Conservation (phyloP, 306 rosid species). For the Castanea sativa region DNA sequence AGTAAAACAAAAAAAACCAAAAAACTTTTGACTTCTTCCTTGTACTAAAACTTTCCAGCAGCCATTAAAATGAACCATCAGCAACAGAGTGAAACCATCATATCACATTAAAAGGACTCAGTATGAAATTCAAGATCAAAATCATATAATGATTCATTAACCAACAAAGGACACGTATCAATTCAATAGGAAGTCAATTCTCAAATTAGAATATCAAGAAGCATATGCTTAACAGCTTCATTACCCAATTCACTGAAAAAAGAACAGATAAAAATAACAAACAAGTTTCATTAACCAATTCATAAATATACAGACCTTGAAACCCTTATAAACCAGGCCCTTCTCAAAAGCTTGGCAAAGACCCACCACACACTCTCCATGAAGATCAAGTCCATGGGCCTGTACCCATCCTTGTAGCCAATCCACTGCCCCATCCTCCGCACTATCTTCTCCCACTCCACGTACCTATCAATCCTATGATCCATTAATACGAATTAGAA, state of each 20-base stretch:
- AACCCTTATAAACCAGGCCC: conserved; percentile 84
- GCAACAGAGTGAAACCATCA: not conserved
- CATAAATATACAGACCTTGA: conserved; percentile 48
- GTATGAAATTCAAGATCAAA: not conserved
- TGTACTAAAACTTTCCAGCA: not conserved
- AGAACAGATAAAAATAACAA: too few species aligned
- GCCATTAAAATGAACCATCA: not conserved
- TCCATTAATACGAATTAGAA: too few species aligned
- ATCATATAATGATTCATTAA: not conserved
- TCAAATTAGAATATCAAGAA: not conserved
- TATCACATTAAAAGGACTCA: not conserved
- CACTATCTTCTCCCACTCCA: conserved; percentile 69
- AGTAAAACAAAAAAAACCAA: too few species aligned
- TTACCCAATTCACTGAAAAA: too few species aligned
- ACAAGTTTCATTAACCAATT: too few species aligned
- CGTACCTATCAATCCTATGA: conserved; percentile 34
- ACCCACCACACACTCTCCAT: conserved; percentile 99
- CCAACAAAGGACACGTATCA: not conserved
- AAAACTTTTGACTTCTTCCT: not conserved
- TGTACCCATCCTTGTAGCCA: conserved; percentile 76
- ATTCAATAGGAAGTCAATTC: not conserved
- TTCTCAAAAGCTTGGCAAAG: conserved; percentile 59
- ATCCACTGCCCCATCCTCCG: conserved; percentile 86
- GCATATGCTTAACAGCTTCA: not conserved
- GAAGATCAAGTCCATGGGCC: conserved; percentile 81